Conservation (phyloP, 1,284 basidiomycete species). For the Sphaerobolus stellatus region DNA sequence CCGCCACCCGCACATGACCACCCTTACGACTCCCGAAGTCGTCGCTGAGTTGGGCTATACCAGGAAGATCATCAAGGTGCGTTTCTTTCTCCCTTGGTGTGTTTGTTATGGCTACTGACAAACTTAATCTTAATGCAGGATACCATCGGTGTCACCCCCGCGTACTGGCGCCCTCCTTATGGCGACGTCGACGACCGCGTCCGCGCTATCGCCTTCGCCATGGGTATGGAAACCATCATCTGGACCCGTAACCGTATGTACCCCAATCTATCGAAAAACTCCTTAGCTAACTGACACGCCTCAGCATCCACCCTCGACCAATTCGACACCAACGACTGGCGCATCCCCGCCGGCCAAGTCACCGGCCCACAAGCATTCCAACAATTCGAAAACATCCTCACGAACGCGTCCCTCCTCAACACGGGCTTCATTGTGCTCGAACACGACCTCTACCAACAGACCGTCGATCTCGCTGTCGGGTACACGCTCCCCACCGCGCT, state of each 20-base stretch:
- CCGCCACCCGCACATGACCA: slow-evolving; percentile 79
- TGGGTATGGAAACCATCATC: slow-evolving; percentile 80
- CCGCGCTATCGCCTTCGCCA: slow-evolving; percentile 77
- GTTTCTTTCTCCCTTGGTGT: slow-evolving; percentile 30
- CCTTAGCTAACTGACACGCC: slow-evolving; percentile 32
- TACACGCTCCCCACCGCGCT: slow-evolving; percentile 78
- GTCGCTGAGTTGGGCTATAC: slow-evolving; percentile 95
- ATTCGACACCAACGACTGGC: slow-evolving; percentile 90
- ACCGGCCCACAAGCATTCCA: slow-evolving; percentile 54
- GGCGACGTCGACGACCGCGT: slow-evolving; percentile 82
- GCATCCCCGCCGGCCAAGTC: slow-evolving; percentile 70
- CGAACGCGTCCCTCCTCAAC: slow-evolving; percentile 49
- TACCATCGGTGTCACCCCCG: slow-evolving; percentile 79
- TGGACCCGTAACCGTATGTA: slow-evolving; percentile 63
- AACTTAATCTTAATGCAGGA: slow-evolving; percentile 14
- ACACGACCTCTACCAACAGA: slow-evolving; percentile 84
- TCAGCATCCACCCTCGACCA: slow-evolving; percentile 36
- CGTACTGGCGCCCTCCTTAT: slow-evolving; percentile 71
- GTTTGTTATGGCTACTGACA: slow-evolving; percentile 23
- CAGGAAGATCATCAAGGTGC: slow-evolving; percentile 72
- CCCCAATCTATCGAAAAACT: slow-evolving; percentile 23
- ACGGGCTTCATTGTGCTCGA: slow-evolving; percentile 85
- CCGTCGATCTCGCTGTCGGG: slow-evolving; percentile 85
- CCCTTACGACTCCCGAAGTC: slow-evolving; percentile 81
- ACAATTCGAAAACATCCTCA: slow-evolving; percentile 62